These are phyloP conservation scores for Lentinula detonsa DNA, from an alignment of 768 basidiomycete species.

Conservation along the genomic window DNA sequence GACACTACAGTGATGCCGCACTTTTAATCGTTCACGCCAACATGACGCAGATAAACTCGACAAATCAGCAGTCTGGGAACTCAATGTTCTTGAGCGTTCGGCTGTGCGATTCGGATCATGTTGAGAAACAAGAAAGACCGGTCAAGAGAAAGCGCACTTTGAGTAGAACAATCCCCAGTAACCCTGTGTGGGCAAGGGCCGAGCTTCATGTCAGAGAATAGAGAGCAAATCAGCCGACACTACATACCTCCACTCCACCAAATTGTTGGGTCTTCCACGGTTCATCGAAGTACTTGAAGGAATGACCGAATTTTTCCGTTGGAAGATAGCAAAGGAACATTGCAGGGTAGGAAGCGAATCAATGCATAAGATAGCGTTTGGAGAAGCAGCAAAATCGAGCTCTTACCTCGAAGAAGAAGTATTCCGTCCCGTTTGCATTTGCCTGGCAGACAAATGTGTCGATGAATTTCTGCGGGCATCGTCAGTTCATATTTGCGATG, in stretches of 20 bases:
- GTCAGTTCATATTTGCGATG: background rate
- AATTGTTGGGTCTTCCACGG: conserved; percentile 43
- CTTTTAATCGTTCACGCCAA: too few relatives aligned
- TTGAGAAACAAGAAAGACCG: background rate
- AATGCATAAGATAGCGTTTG: background rate
- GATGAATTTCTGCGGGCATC: conserved; percentile 56
- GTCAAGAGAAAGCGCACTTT: conserved; percentile 31
- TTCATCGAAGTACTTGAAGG: conserved; percentile 46
- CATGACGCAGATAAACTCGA: background rate
- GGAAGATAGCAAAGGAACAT: background rate
- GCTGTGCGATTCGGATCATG: background rate
- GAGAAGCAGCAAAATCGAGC: background rate
- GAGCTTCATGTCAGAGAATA: background rate
- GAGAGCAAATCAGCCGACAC: background rate
- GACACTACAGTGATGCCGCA: background rate
- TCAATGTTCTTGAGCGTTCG: conserved; percentile 5
- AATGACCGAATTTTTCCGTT: background rate
- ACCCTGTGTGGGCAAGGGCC: background rate
- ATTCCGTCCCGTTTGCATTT: conserved; percentile 74
- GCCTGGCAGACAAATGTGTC: conserved; percentile 86
- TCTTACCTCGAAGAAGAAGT: conserved; percentile 80
- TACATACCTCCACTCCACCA: conserved; percentile 70
- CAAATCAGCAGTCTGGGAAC: background rate
- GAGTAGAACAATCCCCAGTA: conserved; percentile 61
- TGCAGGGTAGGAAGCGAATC: background rate